phyloP scores from a whole-genome alignment of 306 rosid genomes.

The Trifolium repens region DNA sequence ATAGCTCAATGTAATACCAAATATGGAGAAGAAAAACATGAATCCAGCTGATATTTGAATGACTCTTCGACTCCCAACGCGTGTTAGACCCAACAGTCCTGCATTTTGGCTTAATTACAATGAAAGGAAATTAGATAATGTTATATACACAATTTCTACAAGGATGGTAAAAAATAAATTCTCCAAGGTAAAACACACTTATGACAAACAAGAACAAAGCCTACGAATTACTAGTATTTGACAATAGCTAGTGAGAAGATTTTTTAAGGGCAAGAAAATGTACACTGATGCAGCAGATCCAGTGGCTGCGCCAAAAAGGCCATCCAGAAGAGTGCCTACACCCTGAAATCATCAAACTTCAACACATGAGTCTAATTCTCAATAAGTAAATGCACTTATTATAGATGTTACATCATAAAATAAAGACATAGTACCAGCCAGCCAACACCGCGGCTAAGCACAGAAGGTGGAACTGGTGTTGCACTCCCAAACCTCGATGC shows the following conservation, averaged over 20 bases:
- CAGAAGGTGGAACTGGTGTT: slow-evolving; percentile 80
- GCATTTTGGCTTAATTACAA: slow-evolving; percentile 75
- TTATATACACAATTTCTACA: background rate
- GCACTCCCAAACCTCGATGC: slow-evolving; percentile 90
- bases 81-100: slow-evolving; percentile 87
- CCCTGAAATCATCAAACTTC: slow-evolving; percentile 62
- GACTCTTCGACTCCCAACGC: slow-evolving; percentile 84
- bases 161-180: slow-evolving; percentile 10
- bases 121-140: slow-evolving; percentile 31
- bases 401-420: background rate
- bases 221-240: background rate
- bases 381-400: background rate
- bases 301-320: slow-evolving; percentile 71
- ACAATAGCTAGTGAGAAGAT: background rate
- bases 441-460: slow-evolving; percentile 83
- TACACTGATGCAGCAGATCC: slow-evolving; percentile 92
- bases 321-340: slow-evolving; percentile 70
- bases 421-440: slow-evolving; percentile 74
- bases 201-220: background rate
- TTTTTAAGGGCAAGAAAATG: slow-evolving; percentile 23
- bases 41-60: slow-evolving; percentile 76
- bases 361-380: slow-evolving; percentile 7
- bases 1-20: slow-evolving; percentile 53
- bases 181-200: background rate
- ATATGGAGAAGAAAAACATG: slow-evolving; percentile 86